A percentile compares a stretch with the other conserved stretches of the same genome.
These are phyloP conservation scores for Alternaria postmessia DNA, from an alignment of 2,329 filamentous ascomycete genomes.

Conservation along the genomic window DNA sequence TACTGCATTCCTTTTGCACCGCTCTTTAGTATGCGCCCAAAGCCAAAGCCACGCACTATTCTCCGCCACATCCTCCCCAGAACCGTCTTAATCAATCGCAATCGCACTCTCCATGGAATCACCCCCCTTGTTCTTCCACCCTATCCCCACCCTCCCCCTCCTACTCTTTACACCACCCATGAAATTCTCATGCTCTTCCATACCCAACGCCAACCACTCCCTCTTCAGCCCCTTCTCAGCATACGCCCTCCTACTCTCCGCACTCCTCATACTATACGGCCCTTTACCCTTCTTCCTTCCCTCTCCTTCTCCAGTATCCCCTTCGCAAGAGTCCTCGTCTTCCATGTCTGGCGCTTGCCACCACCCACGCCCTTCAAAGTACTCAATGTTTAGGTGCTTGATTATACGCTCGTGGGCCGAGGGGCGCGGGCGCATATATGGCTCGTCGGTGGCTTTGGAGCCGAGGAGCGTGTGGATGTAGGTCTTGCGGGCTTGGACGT, in stretches of 20 bases:
- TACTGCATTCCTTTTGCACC: neutral
- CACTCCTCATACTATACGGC: slow-evolving; percentile 27
- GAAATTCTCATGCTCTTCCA: neutral
- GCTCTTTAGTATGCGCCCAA: neutral
- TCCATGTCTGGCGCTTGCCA: neutral
- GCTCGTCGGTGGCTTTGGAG: neutral
- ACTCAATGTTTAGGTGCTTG: slow-evolving; percentile 23
- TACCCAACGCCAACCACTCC: slow-evolving; percentile 22
- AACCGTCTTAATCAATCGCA: neutral
- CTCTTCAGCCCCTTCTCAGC: slow-evolving; percentile 23
- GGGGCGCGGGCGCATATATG: slow-evolving; percentile 21
- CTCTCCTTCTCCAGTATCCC: neutral
- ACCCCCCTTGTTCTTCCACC: neutral
- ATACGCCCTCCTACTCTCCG: slow-evolving; percentile 28
- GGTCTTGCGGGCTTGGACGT: slow-evolving; percentile 32
- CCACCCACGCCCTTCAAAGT: slow-evolving; percentile 1
- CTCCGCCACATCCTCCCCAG: neutral
- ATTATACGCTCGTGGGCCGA: slow-evolving; percentile 32
- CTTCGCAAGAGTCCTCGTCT: neutral
- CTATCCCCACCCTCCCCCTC: neutral
- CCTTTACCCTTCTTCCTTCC: slow-evolving; percentile 5
- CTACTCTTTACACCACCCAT: slow-evolving; percentile 22
- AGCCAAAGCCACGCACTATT: neutral
- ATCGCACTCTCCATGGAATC: neutral
- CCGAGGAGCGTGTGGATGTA: slow-evolving; percentile 28